These are phyloP conservation scores for Vararia minispora DNA, from an alignment of 768 basidiomycete genomes.

Conservation along the genomic window DNA sequence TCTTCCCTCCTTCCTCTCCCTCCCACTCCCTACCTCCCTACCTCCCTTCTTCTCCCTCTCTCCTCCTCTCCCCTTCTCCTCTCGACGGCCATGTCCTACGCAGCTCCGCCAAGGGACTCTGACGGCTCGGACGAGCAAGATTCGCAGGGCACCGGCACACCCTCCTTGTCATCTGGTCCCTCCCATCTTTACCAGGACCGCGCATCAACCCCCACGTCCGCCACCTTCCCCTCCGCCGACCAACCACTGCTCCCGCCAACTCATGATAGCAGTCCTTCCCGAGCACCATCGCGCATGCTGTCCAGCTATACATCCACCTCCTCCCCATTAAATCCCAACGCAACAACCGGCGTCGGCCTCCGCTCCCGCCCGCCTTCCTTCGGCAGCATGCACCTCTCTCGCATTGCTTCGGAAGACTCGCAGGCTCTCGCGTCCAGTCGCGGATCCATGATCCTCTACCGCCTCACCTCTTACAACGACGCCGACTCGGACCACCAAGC, in stretches of 20 bases:
- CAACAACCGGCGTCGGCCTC: constrained; percentile 15
- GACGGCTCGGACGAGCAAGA: no score
- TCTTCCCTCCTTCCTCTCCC: no score
- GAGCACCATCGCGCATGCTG: constrained; percentile 19
- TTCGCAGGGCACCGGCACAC: no score
- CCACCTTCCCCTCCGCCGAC: constrained; percentile 1
- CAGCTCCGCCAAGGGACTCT: no score
- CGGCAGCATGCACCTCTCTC: constrained; percentile 29
- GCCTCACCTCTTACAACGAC: constrained; percentile 34
- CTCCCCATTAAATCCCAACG: constrained; percentile 42
- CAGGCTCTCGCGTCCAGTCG: constrained; percentile 30
- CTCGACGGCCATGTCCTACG: no score
- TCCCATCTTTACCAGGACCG: no score
- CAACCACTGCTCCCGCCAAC: background rate
- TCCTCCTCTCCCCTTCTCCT: no score
- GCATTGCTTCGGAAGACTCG: constrained; percentile 34
- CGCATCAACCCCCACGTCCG: constrained; percentile 1
- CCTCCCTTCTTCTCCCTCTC: no score
- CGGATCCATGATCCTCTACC: constrained; percentile 60
- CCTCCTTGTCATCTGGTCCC: no score
- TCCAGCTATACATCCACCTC: constrained; percentile 30
- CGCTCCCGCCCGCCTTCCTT: constrained; percentile 30
- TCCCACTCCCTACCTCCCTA: no score
- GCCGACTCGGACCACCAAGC: constrained; percentile 20
- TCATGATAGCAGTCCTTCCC: background rate